Evolutionary conservation across 305 asterid species (phyloP), one percentile per base, ranked within the genome.

Genomic region (Fraxinus sp.): DNA sequence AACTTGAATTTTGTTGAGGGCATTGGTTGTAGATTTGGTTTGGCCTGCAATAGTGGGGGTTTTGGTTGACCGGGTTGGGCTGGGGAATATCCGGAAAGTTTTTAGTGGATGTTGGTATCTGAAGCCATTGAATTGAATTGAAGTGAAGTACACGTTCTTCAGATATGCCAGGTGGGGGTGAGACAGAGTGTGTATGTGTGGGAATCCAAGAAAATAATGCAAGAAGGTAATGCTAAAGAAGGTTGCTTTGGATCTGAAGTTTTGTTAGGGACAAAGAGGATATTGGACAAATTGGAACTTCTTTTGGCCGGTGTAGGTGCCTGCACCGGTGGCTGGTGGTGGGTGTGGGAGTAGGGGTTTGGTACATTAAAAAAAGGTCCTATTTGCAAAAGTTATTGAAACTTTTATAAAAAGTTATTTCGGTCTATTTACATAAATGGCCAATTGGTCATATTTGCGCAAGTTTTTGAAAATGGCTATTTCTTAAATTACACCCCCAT

Each of bases 111-210:
- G 24, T 8, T 80, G 77, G 24, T 49, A 77, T 83, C 88, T 37
- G 93, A 83, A 16, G 92, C 87, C 95, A 91, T 89, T 86, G 80
- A 85, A 81, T 82, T 82, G 85, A 52, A 72, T n/a, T 78, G 87
- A 73, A 82, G 41, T 36, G 49, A 73, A 82, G 41, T 72, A 43
- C 26, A 55, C 0, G 1, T 55, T 6, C 10, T n/a, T 18, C 66
- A 55, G 66, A 18, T 0, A 71, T 3, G 81, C 36, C 22, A 80
- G 86, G 64, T 20, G 64, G 26, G 66, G 22, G 24, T 55, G 64
- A 55, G 64, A 55, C 77, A 52, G 81, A 68, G 81, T 37, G 30
- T 5, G 84, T 79, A 66, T 7, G 74, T 14, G 41, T 13, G 11
- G 83, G 87, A 85, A 83, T 87, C 87, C 87, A 83, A 87, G 88